A percentile compares a stretch with the other conserved stretches of the same genome.
Conservation (phyloP, 495 filamentous ascomycete genomes). For the Cetradonia linearis region DNA sequence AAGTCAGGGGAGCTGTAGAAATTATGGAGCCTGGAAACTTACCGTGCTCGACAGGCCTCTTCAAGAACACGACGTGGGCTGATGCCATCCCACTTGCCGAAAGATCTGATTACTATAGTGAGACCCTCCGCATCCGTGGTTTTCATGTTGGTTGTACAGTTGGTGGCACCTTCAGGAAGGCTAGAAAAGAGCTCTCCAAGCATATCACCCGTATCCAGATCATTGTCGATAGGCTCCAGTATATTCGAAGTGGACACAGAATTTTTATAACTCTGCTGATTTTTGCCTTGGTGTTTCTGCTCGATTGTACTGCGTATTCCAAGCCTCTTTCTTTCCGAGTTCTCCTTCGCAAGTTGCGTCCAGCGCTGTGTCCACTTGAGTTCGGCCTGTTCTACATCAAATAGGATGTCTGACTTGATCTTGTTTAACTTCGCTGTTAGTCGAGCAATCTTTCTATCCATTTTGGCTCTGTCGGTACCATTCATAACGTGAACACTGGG, state of each 20-base stretch:
- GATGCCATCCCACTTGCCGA: conserved; percentile 68
- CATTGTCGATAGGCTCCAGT: conserved; percentile 4
- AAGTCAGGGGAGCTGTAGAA: conserved; percentile 4
- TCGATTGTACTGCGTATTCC: conserved; percentile 11
- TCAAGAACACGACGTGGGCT: conserved; percentile 65
- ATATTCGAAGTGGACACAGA: not conserved
- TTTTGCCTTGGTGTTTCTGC: not conserved
- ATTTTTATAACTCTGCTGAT: not conserved
- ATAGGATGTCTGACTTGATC: conserved; percentile 76
- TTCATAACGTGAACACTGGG: conserved; percentile 38
- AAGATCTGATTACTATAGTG: conserved; percentile 56
- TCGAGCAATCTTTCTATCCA: conserved; percentile 36
- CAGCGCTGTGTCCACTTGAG: conserved; percentile 58
- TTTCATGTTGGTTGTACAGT: conserved; percentile 7
- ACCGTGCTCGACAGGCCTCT: conserved; percentile 78
- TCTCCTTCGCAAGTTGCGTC: conserved; percentile 54
- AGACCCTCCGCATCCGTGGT: conserved; percentile 24
- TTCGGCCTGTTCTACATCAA: conserved; percentile 69
- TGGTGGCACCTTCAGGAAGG: conserved; percentile 12
- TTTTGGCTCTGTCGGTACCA: conserved; percentile 55
- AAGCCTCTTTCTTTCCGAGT: conserved; percentile 29
- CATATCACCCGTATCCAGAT: conserved; percentile 6
- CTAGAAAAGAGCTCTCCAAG: conserved; percentile 20
- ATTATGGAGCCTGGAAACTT: conserved; percentile 23
- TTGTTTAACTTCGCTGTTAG: conserved; percentile 59